Evolutionary conservation across 2,329 filamentous ascomycete genomes (phyloP), one percentile per base, ranked within the genome.

Genomic region (Alternaria triticina): DNA sequence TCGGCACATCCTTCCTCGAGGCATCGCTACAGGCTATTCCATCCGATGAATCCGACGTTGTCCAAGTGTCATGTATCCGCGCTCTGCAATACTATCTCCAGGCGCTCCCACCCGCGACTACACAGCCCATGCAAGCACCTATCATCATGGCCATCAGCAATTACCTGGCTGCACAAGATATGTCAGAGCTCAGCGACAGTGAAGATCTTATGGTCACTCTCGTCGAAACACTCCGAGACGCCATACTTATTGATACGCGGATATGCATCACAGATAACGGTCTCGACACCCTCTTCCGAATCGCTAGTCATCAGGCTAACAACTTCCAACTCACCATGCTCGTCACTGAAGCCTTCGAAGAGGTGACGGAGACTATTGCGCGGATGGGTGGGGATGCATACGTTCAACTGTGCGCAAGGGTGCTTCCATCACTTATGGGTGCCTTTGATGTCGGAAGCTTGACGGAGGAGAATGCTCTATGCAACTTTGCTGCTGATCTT

Each of bases 261-360:
- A 88, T 96, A 57, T 90, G 92, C 22, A 86, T 97, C 22, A 88
- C 90, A 0, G 89, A 91, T 12, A 88, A 91, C 49, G 93, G 95
- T 22, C 84, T 97, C 6, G 91, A 96, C 71, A 84, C 94, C 13
- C 87, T 99, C 9, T 98, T 99, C 82, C 88, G 91, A 57, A 88
- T 98, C 64, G 95, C 94, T 22, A 96, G 93, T 78, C 90, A 94
- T 75, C 94, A 94, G 27, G 92, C 95, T 0, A 89, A 87, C 64
- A 98, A 97, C 81, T 97, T 96, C 83, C 94, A 97, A 78, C 88
- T 97, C 50, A 93, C 91, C 0, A 90, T 94, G 83, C 84, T 97
- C 55, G 91, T 98, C 23, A 91, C 89, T 36, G 96, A 99, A 80
- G 90, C 93, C 0, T 97, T 99, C 74, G 95, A 98, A 78, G 93